Percentiles rank a stretch among this genome's conserved stretches.
Conservation (phyloP, 176 grass and related monocot species). For the Cocos nucifera region DNA sequence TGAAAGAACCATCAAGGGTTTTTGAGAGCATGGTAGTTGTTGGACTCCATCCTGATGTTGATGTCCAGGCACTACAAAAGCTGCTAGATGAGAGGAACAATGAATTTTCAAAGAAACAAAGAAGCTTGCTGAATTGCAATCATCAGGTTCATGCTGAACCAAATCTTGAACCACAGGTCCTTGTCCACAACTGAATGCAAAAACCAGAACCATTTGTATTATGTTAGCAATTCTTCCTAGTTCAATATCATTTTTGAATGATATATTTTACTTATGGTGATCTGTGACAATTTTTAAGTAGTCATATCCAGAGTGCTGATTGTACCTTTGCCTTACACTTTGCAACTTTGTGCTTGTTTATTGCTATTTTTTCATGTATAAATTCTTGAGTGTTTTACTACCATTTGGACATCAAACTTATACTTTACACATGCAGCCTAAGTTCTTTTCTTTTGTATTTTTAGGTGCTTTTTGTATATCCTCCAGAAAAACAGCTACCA, state of each 20-base stretch:
- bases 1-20: constrained; percentile 70
- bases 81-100: constrained; percentile 56
- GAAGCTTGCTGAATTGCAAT: constrained; percentile 59
- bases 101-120: constrained; percentile 54
- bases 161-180: constrained; percentile 94
- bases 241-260: no score
- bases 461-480: constrained; percentile 95
- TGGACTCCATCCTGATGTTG: constrained; percentile 81
- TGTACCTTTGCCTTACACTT: no score
- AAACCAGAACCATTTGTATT: no score
- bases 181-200: constrained; percentile 1
- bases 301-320: no score
- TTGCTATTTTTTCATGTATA: no score
- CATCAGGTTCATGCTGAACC: constrained; percentile 80
- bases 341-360: no score
- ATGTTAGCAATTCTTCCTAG: no score
- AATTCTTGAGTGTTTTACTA: no score
- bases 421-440: neutral
- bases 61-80: constrained; percentile 60
- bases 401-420: neutral
- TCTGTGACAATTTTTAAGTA: no score
- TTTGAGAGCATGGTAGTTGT: constrained; percentile 93
- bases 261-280: no score
- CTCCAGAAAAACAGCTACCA: constrained; percentile 75
- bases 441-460: constrained; percentile 13